These are phyloP conservation scores for Bacidia gigantensis DNA, from an alignment of 495 filamentous ascomycete genomes.

Conservation along the genomic window DNA sequence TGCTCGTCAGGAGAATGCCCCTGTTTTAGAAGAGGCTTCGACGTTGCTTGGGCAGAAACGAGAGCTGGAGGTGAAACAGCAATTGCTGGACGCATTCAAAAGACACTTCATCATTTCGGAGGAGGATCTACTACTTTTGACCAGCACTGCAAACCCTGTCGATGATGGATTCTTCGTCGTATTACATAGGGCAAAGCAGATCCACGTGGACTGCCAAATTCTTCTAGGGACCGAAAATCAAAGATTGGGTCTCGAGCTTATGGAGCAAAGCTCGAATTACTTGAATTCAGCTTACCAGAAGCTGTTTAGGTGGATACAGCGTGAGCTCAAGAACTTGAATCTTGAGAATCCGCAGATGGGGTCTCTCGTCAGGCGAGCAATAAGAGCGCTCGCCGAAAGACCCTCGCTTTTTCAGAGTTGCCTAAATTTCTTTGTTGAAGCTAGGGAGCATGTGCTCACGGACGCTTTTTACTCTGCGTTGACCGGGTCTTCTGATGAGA, in stretches of 20 bases:
- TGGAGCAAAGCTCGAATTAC: conserved; percentile 74
- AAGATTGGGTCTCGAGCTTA: conserved; percentile 69
- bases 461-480: conserved; percentile 86
- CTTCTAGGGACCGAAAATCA: conserved; percentile 85
- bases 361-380: conserved; percentile 65
- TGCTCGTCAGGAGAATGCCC: conserved; percentile 59
- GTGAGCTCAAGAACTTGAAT: conserved; percentile 82
- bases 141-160: conserved; percentile 62
- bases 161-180: conserved; percentile 75
- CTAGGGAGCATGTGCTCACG: conserved; percentile 72
- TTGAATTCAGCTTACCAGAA: conserved; percentile 92
- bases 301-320: conserved; percentile 85
- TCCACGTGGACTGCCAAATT: conserved; percentile 76
- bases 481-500: conserved; percentile 50
- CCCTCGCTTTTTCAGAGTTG: conserved; percentile 87
- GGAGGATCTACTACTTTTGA: conserved; percentile 58
- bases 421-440: conserved; percentile 85
- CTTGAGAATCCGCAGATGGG: conserved; percentile 91
- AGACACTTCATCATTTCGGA: conserved; percentile 74
- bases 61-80: conserved; percentile 75
- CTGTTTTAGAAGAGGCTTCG: conserved; percentile 66
- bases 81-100: conserved; percentile 68
- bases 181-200: conserved; percentile 69
- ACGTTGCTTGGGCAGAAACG: conserved; percentile 59
- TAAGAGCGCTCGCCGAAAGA: conserved; percentile 79